Evolutionary conservation across 192 early-diverging fungal species (phyloP).

Genomic region (Coemansia aciculifera): DNA sequence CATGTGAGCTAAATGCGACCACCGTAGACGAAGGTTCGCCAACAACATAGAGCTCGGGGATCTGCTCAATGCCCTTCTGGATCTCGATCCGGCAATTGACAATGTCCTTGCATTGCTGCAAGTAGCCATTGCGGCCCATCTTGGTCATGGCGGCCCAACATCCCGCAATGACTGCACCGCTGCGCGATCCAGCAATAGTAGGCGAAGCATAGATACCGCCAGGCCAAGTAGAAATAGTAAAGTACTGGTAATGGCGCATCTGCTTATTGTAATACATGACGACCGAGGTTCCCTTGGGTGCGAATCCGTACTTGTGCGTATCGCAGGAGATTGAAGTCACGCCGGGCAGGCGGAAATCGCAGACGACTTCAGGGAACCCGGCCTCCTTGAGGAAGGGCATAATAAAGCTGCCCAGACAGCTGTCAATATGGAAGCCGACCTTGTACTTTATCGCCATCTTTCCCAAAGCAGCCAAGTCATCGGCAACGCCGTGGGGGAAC

Average conservation of each 20-base stretch:
- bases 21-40: conserved; percentile 82
- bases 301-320: conserved; percentile 99
- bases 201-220: conserved; percentile 97
- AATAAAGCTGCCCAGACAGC: conserved; percentile 94
- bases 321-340: conserved; percentile 96
- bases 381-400: conserved; percentile 93
- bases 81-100: conserved; percentile 72
- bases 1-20: conserved; percentile 76
- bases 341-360: conserved; percentile 88
- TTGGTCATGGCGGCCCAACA: conserved; percentile 94
- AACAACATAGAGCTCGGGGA: conserved; percentile 74
- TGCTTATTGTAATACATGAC: conserved; percentile 84
- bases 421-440: conserved; percentile 92
- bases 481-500: conserved; percentile 92
- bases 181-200: conserved; percentile 84
- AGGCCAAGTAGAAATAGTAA: conserved; percentile 86
- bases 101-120: conserved; percentile 78
- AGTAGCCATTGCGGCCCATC: conserved; percentile 85
- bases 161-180: conserved; percentile 89
- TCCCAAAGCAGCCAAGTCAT: conserved; percentile 82
- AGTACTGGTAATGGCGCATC: conserved; percentile 91
- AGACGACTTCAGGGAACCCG: conserved; percentile 75
- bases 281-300: conserved; percentile 95
- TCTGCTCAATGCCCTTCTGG: conserved; percentile 58
- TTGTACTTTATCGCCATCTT: conserved; percentile 75